Percentiles rank a stretch among this genome's conserved stretches.
These are phyloP conservation scores for Penicillium roqueforti DNA, from an alignment of 495 filamentous ascomycete species.

Conservation along the genomic window DNA sequence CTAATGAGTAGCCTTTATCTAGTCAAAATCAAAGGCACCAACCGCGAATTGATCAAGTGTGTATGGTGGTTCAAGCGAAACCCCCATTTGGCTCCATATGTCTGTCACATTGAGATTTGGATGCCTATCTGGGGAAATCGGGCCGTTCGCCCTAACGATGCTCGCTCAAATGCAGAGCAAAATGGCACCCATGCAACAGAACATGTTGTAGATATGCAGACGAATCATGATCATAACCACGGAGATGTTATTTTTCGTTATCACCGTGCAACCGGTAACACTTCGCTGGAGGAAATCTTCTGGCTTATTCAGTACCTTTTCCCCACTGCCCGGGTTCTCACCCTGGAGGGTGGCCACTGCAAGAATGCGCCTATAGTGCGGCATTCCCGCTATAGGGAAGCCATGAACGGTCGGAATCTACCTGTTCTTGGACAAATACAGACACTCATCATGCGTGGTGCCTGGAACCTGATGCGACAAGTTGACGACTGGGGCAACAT, in stretches of 20 bases:
- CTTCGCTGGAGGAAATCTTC: slow-evolving; percentile 64
- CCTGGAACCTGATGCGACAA: slow-evolving; percentile 72
- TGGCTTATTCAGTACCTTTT: slow-evolving; percentile 53
- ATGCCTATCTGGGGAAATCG: slow-evolving; percentile 65
- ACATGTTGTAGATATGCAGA: neutral
- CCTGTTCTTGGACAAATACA: slow-evolving; percentile 43
- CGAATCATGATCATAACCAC: neutral
- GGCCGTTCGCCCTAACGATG: slow-evolving; percentile 21
- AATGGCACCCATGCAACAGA: neutral
- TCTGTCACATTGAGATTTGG: slow-evolving; percentile 70
- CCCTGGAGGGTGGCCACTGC: slow-evolving; percentile 71
- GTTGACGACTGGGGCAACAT: slow-evolving; percentile 59
- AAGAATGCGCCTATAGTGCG: slow-evolving; percentile 63
- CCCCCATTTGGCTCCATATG: slow-evolving; percentile 55
- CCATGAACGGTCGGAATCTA: slow-evolving; percentile 25
- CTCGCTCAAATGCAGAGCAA: neutral
- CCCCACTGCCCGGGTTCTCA: slow-evolving; percentile 57
- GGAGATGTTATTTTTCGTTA: slow-evolving; percentile 43
- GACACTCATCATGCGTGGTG: slow-evolving; percentile 65
- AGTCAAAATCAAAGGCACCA: slow-evolving; percentile 68
- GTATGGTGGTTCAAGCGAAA: slow-evolving; percentile 54
- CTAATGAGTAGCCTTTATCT: neutral
- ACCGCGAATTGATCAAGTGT: slow-evolving; percentile 51
- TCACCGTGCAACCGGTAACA: slow-evolving; percentile 53
- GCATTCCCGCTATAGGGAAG: slow-evolving; percentile 42